Evolutionary conservation across 177 flowering plant species (phyloP).

Genomic region (Telopea speciosissima): DNA sequence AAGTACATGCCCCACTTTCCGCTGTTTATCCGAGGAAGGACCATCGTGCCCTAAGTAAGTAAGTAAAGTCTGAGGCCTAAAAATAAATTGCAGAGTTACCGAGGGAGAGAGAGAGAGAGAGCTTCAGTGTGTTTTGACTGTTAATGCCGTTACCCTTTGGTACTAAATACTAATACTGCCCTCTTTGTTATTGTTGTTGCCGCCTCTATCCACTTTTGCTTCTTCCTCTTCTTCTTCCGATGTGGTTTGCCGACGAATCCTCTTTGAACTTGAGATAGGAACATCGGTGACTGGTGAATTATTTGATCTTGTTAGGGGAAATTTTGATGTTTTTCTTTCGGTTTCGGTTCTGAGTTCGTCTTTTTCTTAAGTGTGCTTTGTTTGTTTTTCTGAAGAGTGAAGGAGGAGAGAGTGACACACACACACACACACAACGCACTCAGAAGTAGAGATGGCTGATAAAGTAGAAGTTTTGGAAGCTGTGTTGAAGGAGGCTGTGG

Average conservation of each 20-base stretch:
- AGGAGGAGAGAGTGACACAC: background rate
- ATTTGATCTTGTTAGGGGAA: background rate
- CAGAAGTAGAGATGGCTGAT: constrained; percentile 46
- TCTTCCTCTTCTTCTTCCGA: background rate
- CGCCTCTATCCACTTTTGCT: too few relatives aligned
- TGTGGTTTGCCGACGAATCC: too few relatives aligned
- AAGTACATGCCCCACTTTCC: constrained; percentile 9
- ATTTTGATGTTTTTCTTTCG: background rate
- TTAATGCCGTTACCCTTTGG: too few relatives aligned
- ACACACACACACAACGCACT: too few relatives aligned
- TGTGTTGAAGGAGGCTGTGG: constrained; percentile 88
- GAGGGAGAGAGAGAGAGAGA: background rate
- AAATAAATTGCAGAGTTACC: background rate
- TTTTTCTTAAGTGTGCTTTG: background rate
- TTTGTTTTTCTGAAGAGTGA: background rate
- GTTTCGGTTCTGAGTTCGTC: background rate
- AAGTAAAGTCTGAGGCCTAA: too few relatives aligned
- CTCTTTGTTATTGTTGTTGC: background rate
- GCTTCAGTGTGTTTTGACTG: background rate
- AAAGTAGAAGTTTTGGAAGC: constrained; percentile 77
- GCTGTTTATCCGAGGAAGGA: background rate
- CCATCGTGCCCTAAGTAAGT: background rate
- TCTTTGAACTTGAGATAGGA: too few relatives aligned
- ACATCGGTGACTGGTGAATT: background rate
- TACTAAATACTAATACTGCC: background rate